Conservation (phyloP, 2,329 filamentous ascomycete species). For the Dothideomycetes sp. region DNA sequence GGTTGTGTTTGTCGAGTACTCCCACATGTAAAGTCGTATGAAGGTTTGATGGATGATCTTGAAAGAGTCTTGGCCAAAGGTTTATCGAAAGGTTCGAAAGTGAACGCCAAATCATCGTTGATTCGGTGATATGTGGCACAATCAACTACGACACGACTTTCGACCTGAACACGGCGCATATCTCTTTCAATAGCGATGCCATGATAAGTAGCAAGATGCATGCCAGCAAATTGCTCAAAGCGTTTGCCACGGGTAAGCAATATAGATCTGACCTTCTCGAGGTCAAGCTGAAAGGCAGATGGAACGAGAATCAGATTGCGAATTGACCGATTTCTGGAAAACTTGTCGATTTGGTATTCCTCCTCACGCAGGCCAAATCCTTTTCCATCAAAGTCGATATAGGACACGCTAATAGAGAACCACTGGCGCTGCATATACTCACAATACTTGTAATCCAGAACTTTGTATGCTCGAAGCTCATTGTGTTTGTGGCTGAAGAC, state of each 20-base stretch:
- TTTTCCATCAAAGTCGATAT: constrained; percentile 28
- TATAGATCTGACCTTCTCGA: constrained; percentile 15
- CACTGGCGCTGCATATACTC: constrained; percentile 18
- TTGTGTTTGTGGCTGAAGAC: constrained; percentile 23
- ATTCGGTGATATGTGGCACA: constrained; percentile 24
- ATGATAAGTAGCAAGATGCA: constrained; percentile 21
- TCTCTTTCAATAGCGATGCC: constrained; percentile 22
- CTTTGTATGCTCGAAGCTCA: constrained; percentile 23
- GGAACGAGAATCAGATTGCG: constrained; percentile 21
- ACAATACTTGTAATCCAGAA: constrained; percentile 24
- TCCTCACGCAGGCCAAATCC: constrained; percentile 19
- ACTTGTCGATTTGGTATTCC: constrained; percentile 16
- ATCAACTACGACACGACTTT: constrained; percentile 24
- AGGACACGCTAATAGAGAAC: constrained; percentile 22
- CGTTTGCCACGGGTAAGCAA: constrained; percentile 21
- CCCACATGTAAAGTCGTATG: too few species aligned
- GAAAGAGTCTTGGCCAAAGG: constrained; percentile 19
- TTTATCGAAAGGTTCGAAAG: constrained; percentile 19
- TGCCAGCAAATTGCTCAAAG: constrained; percentile 22
- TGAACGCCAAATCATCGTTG: constrained; percentile 20
- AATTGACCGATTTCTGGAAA: constrained; percentile 19
- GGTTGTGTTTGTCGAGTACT: too few species aligned
- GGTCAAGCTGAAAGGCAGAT: constrained; percentile 17
- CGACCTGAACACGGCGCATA: constrained; percentile 19
- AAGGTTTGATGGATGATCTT: too few species aligned